Evolutionary conservation across 2,329 filamentous ascomycete species (phyloP), one percentile per base, ranked within the genome.

Genomic region (Knoxdaviesia capensis): DNA sequence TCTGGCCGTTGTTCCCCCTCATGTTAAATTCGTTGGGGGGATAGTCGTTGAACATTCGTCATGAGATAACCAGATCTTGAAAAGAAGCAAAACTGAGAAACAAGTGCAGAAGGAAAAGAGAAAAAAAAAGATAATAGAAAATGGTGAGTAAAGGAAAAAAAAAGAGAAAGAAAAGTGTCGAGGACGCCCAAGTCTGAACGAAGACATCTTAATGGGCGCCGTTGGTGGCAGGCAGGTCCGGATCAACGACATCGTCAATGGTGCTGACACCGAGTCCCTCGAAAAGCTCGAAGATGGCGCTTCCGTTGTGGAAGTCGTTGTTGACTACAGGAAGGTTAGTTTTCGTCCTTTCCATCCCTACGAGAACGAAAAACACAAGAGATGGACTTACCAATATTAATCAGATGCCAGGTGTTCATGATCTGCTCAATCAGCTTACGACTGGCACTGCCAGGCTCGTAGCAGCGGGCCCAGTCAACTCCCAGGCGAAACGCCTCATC

Each of bases 401-500:
- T 73, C 45, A 98, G 66, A 55, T 86, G 88, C 86, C 88, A 98
- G 41, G 76, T 77, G 46, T 88, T 77, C 74, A 94, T 90, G 46
- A 96, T 68, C 42, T 72, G 68, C 50, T 87, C 74, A 48, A 98
- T 81, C 46, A 96, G 61, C 47, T 77, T 70, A 42, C 88, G 74
- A 54, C 83, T 92, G 32, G 82, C 76, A 48, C 77, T 86, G 45
- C 67, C 66, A 46, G 78, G 68, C 34, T 86, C 74, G 55, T 93
- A 85, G 57, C 90, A 98, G 53, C 84, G 83, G 28, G 84, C 83
- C 90, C 90, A 98, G 55, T 98, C 87, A 44, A 80, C 71, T 43
- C 90, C 90, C 7, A 98, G 71, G 46, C 83, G 76, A 66, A 86
- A 98, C 10, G 93, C 92, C 61, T 98, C 90, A 51, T 98, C 90